phyloP scores from a whole-genome alignment of 805 yeast species.

The Lipomyces spencermartinsiae region DNA sequence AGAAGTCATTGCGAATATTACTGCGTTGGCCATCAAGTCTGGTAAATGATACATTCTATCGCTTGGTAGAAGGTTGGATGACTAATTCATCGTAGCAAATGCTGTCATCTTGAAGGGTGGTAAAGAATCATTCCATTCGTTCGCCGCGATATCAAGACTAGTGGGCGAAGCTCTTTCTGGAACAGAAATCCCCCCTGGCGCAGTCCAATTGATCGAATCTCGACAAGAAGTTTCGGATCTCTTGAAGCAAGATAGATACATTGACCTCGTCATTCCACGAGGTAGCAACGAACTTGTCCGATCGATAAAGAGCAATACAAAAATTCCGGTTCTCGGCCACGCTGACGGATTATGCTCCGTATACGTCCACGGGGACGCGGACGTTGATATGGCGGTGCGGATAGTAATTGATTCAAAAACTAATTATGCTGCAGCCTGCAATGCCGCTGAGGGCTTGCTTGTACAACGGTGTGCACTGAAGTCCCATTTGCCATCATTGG shows the following conservation, averaged over 20 bases:
- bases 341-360: conserved; percentile 98
- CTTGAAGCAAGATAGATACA: conserved; percentile 81
- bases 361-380: conserved; percentile 79
- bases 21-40: conserved; percentile 93
- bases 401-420: conserved; percentile 88
- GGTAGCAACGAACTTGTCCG: conserved; percentile 95
- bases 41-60: conserved; percentile 56
- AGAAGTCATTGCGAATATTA: conserved; percentile 96
- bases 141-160: conserved; percentile 77
- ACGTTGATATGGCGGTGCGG: conserved; percentile 74
- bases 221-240: conserved; percentile 89
- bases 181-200: conserved; percentile 77
- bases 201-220: conserved; percentile 86
- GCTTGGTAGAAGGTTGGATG: too few species aligned
- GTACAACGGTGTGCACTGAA: conserved; percentile 58
- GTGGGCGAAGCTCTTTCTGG: conserved; percentile 63
- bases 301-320: conserved; percentile 82
- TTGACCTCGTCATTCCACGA: conserved; percentile 95
- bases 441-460: conserved; percentile 89
- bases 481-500: conserved; percentile 42
- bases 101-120: conserved; percentile 98
- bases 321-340: conserved; percentile 97
- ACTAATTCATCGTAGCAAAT: conserved; percentile 45
- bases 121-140: conserved; percentile 86
- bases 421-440: conserved; percentile 99